phyloP scores from a whole-genome alignment of 371 early-diverging fungal species.

The Saksenaea vasiformis region DNA sequence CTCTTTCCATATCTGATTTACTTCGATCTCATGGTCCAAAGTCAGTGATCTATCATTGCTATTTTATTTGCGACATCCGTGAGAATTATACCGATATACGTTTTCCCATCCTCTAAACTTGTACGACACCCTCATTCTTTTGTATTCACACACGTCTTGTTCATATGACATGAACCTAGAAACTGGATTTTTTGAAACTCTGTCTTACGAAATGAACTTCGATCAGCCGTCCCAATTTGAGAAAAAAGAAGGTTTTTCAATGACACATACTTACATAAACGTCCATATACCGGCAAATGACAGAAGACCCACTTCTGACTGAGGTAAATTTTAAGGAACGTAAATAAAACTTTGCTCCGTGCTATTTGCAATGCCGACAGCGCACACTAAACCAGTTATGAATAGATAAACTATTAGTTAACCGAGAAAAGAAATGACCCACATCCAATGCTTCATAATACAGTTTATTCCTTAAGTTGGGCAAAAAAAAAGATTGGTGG shows the following conservation, averaged over 20 bases:
- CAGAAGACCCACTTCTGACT: not conserved
- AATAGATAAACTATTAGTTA: not conserved
- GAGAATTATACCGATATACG: not conserved
- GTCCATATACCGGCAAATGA: no score
- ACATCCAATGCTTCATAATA: not conserved
- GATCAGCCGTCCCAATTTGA: not conserved
- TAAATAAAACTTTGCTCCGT: not conserved
- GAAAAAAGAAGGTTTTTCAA: no score
- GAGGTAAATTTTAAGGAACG: not conserved
- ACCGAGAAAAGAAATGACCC: slow-evolving; percentile 1
- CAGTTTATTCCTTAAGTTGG: not conserved
- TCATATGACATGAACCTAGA: not conserved
- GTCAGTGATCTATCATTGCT: not conserved
- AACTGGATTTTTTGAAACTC: not conserved
- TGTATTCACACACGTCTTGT: not conserved
- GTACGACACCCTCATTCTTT: not conserved
- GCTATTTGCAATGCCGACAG: not conserved
- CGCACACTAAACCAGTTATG: not conserved
- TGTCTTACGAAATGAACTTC: not conserved
- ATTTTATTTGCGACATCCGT: not conserved
- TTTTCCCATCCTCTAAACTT: not conserved
- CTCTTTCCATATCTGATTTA: not conserved
- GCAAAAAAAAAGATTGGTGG: no score
- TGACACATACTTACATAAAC: no score
- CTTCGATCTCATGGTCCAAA: not conserved